Base-by-base conservation (phyloP, 805 yeast species). In the Ogataea saltuana region DNA sequence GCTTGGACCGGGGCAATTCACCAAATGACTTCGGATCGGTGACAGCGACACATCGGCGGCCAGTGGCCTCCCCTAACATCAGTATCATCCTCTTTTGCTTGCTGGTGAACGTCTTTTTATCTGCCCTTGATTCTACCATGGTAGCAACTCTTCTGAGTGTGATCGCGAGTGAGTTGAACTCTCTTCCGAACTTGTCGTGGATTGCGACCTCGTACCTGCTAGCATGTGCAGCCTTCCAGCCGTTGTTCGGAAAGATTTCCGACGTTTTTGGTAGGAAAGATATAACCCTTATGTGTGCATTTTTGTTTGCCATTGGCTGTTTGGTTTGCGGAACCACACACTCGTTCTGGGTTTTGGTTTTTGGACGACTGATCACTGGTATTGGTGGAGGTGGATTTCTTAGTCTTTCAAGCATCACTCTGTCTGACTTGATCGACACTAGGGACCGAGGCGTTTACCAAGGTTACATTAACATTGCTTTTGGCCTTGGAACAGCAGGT, bases 391-490 rank as follows among this genome's bases (percentile, higher is more conserved):
- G 38, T 3, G 96, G 96, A 1, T 76, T 88, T 56, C 78, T 83
- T 37, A 74, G 91, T 0, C 68, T 88, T 51, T 76, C 87, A 15
- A 83, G 95, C 9, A 84, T 88, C 44, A 75, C 89, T 3, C 75
- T 84, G 53, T 78, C 87, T 20, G 96, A 88, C 62, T 68, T 87
- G 33, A 82, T 89, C 20, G 81, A 93, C 2, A 72, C 85, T 48
- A 71, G 93, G 42, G 78, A 83, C 33, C 71, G 97, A 46, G 96
- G 95, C 1, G 61, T 86, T 20, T 87, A 79, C 61, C 97, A 89
- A 60, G 97, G 97, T 0, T 60, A 85, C 39, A 85, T 85, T 26
- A 88, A 88, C 60, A 70, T 88, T 15, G 80, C 80, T 33, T 89
- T 76, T 57, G 91, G 89, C 10, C 59, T 80, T 17, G 97, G 97